phyloP scores from a whole-genome alignment of 805 yeast genomes.

The Saccharomycopsis olivae region DNA sequence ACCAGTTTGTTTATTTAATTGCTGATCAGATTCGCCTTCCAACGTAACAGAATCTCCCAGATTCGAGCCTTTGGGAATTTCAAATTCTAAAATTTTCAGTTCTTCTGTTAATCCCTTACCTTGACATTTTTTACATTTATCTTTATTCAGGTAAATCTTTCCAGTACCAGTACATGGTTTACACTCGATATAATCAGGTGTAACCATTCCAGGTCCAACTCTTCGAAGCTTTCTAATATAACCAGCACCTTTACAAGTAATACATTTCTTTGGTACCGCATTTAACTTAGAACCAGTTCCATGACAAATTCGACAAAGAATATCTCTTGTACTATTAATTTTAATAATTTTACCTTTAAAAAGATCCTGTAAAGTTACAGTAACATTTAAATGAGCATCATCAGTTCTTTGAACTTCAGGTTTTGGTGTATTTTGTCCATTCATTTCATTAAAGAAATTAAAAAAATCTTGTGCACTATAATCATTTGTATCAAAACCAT shows the following conservation, averaged over 20 bases:
- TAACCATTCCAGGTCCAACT: constrained; percentile 66
- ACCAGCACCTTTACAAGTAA: constrained; percentile 67
- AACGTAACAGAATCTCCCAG: constrained; percentile 51
- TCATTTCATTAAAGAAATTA: constrained; percentile 49
- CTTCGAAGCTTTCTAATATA: constrained; percentile 45
- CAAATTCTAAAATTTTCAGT: constrained; percentile 64
- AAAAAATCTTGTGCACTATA: constrained; percentile 70
- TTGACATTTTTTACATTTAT: constrained; percentile 65
- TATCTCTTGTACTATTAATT: constrained; percentile 58
- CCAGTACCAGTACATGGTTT: constrained; percentile 66
- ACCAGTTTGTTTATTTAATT: constrained; percentile 63
- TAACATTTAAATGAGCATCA: constrained; percentile 58
- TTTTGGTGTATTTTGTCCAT: constrained; percentile 18
- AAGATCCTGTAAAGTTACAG: constrained; percentile 59
- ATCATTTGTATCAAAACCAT: constrained; percentile 27
- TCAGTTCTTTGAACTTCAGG: constrained; percentile 34
- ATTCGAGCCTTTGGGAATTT: constrained; percentile 61
- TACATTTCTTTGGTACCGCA: constrained; percentile 48
- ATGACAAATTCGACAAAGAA: constrained; percentile 60
- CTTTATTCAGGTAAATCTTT: constrained; percentile 45
- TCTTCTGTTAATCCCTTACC: constrained; percentile 57
- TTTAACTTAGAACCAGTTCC: constrained; percentile 67
- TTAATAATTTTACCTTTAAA: constrained; percentile 75
- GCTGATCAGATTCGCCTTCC: constrained; percentile 68
- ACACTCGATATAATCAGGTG: constrained; percentile 54